Evolutionary conservation across 1,284 basidiomycete species (phyloP).

Genomic region (Singerocomus inundabilis): DNA sequence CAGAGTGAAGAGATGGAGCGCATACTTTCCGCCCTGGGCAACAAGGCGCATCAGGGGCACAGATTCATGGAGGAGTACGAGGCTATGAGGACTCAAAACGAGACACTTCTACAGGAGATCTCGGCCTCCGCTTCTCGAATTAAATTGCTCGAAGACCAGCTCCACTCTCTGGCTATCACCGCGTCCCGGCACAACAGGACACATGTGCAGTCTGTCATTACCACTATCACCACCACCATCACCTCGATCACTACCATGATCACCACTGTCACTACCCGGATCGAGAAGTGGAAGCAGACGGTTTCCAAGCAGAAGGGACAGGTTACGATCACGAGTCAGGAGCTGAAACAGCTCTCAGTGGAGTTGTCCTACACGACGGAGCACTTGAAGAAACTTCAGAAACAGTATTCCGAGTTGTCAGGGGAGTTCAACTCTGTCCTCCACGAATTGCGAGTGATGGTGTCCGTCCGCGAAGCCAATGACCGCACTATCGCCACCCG

Average conservation of each 20-base stretch:
- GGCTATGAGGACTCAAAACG: constrained; percentile 2
- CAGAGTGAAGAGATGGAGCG: constrained; percentile 9
- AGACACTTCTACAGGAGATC: neutral
- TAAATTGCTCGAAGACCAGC: constrained; percentile 3
- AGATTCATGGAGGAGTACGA: neutral
- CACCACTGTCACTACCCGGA: constrained; percentile 1
- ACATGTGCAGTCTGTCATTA: neutral
- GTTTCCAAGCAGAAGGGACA: neutral
- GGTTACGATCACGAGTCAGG: constrained; percentile 6
- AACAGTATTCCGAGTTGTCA: neutral
- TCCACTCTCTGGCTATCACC: neutral
- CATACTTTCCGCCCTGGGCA: constrained; percentile 5
- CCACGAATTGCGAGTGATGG: neutral
- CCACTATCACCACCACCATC: neutral
- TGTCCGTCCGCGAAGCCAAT: constrained; percentile 1
- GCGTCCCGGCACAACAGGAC: neutral
- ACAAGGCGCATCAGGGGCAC: neutral
- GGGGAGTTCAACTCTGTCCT: neutral
- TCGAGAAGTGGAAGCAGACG: constrained; percentile 7
- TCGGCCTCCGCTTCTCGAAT: neutral
- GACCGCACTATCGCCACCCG: constrained; percentile 2
- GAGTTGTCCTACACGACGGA: constrained; percentile 1
- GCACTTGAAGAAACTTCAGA: constrained; percentile 1
- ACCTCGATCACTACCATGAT: constrained; percentile 1
- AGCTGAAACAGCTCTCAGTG: constrained; percentile 11